phyloP scores from a whole-genome alignment of 371 early-diverging fungal genomes.

The Apophysomyces ossiformis region DNA sequence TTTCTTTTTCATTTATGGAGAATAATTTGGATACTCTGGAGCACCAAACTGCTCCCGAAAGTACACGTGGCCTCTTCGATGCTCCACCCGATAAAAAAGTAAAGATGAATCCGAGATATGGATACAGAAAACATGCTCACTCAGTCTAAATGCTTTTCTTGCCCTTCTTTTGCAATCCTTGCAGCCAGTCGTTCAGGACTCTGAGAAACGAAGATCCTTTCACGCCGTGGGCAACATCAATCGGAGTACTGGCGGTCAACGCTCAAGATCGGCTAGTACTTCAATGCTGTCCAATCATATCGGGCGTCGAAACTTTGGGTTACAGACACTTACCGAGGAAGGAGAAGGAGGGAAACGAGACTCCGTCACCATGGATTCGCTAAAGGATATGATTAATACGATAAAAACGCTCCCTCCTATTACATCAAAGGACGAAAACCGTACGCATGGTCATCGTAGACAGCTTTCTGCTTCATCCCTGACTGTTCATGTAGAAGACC shows the following conservation, averaged over 20 bases:
- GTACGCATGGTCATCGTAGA: slow-evolving; percentile 38
- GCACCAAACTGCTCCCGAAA: slow-evolving; percentile 56
- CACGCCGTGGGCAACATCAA: slow-evolving; percentile 4
- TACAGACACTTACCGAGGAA: slow-evolving; percentile 39
- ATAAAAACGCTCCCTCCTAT: slow-evolving; percentile 48
- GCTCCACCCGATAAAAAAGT: slow-evolving; percentile 31
- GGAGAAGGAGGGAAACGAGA: slow-evolving; percentile 22
- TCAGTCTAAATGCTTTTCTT: too few relatives aligned
- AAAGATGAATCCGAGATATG: neutral
- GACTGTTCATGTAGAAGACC: slow-evolving; percentile 30
- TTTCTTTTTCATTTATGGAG: slow-evolving; percentile 8
- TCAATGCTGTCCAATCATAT: slow-evolving; percentile 27
- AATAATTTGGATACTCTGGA: slow-evolving; percentile 33
- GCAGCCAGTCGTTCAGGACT: slow-evolving; percentile 14
- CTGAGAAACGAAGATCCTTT: slow-evolving; percentile 30
- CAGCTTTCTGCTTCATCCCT: slow-evolving; percentile 47
- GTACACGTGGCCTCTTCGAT: slow-evolving; percentile 54
- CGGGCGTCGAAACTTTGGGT: slow-evolving; percentile 26
- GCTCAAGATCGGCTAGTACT: slow-evolving; percentile 50
- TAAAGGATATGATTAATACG: slow-evolving; percentile 53
- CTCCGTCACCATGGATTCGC: slow-evolving; percentile 38
- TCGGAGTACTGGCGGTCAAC: slow-evolving; percentile 35
- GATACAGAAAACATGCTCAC: too few relatives aligned
- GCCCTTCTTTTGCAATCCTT: neutral
- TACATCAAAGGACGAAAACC: slow-evolving; percentile 10